Evolutionary conservation across 164 flowering plant species (phyloP).

Genomic region (Liquidambar formosana): DNA sequence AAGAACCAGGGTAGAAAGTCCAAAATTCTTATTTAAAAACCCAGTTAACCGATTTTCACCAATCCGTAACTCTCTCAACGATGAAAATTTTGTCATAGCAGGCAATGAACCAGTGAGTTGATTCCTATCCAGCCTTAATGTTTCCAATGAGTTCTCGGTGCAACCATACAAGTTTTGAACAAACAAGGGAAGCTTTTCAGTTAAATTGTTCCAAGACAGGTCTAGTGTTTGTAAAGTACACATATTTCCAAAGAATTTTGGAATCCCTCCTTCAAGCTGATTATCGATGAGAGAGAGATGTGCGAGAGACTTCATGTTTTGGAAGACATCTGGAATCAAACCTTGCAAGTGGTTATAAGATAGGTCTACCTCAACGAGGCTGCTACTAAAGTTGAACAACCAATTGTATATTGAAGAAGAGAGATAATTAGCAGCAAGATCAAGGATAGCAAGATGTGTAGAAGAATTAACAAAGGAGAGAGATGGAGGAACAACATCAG

Average conservation of each 20-base stretch:
- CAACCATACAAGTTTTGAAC: neutral
- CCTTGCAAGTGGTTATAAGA: slow-evolving; percentile 6
- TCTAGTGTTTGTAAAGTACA: slow-evolving; percentile 4
- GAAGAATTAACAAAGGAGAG: neutral
- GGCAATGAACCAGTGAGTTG: slow-evolving; percentile 20
- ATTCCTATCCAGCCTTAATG: slow-evolving; percentile 3
- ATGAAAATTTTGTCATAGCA: slow-evolving; percentile 11
- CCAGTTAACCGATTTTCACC: slow-evolving; percentile 8
- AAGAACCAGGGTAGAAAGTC: neutral
- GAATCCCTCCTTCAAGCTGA: slow-evolving; percentile 11
- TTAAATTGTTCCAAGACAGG: slow-evolving; percentile 10
- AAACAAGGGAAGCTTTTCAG: neutral
- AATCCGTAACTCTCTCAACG: slow-evolving; percentile 13
- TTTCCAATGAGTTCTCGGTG: neutral
- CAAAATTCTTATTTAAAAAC: neutral
- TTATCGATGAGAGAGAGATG: slow-evolving; percentile 7
- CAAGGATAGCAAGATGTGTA: slow-evolving; percentile 1
- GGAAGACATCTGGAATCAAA: slow-evolving; percentile 13
- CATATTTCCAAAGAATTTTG: slow-evolving; percentile 15
- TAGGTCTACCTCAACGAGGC: neutral
- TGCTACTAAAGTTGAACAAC: slow-evolving; percentile 8
- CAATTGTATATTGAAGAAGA: neutral
- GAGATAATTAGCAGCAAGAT: slow-evolving; percentile 1
- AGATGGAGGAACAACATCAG: too few relatives aligned
- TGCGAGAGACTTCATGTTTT: slow-evolving; percentile 12